Percentiles rank a stretch among this genome's conserved stretches.
These are phyloP conservation scores for Malassezia brasiliensis DNA, from an alignment of 1,284 basidiomycete genomes.

Conservation along the genomic window DNA sequence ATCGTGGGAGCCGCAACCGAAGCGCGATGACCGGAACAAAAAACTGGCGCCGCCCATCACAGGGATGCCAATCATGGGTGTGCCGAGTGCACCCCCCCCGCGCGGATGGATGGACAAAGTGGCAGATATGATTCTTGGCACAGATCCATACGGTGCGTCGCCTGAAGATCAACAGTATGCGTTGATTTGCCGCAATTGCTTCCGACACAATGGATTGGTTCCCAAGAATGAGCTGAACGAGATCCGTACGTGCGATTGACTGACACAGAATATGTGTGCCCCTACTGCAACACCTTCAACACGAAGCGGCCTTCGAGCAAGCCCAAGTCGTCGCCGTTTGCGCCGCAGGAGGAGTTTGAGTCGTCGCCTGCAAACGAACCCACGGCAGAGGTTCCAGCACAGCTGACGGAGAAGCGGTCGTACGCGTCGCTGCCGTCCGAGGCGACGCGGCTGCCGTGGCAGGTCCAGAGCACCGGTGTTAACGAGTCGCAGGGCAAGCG, in stretches of 20 bases:
- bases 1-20: not conserved
- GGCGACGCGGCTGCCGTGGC: not conserved
- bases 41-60: constrained; percentile 12
- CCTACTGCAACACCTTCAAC: constrained; percentile 66
- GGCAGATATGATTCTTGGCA: constrained; percentile 50
- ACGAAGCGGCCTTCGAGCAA: constrained; percentile 44
- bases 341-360: not conserved
- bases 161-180: constrained; percentile 58
- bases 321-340: constrained; percentile 41
- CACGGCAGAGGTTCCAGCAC: not conserved
- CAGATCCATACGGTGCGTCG: constrained; percentile 44
- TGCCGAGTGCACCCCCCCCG: constrained; percentile 1
- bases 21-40: not conserved
- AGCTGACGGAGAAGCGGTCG: not conserved
- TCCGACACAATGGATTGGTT: constrained; percentile 85
- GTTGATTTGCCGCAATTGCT: constrained; percentile 85
- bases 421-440: not conserved
- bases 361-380: not conserved
- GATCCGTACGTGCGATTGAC: constrained; percentile 60
- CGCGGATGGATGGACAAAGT: constrained; percentile 49
- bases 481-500: not conserved
- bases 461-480: not conserved
- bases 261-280: constrained; percentile 62
- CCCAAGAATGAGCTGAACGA: constrained; percentile 79
- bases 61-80: constrained; percentile 7